A percentile compares a stretch with the other conserved stretches of the same genome.
These are phyloP conservation scores for Thraustotheca clavata DNA, from an alignment of 352 stramenopile genomes.

Conservation along the genomic window DNA sequence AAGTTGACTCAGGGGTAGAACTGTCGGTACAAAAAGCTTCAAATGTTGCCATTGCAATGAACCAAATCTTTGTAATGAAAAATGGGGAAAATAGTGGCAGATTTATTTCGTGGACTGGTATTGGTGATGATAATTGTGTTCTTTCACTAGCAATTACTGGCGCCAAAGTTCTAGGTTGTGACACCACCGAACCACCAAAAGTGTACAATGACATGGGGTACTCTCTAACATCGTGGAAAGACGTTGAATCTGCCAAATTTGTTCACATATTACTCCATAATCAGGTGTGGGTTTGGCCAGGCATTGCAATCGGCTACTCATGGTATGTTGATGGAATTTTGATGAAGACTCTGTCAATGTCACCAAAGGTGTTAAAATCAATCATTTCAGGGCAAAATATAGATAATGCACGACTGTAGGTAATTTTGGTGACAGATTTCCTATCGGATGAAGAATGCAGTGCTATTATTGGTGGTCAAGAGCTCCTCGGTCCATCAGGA, in stretches of 20 bases:
- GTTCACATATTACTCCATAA: conserved; percentile 14
- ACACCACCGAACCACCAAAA: background rate
- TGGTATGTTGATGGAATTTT: conserved; percentile 4
- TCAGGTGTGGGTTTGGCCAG: conserved; percentile 21
- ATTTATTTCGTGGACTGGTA: background rate
- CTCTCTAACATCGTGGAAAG: background rate
- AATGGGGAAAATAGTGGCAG: conserved; percentile 15
- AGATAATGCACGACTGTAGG: background rate
- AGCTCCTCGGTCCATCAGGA: conserved; percentile 2
- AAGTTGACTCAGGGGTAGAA: too few species aligned
- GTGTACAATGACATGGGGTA: conserved; percentile 13
- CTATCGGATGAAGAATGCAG: background rate
- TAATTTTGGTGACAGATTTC: conserved; percentile 13
- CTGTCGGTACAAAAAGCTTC: too few species aligned
- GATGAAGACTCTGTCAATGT: conserved; percentile 19
- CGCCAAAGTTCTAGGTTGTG: background rate
- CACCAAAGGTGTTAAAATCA: conserved; percentile 5
- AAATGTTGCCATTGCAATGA: too few species aligned
- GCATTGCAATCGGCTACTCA: conserved; percentile 8
- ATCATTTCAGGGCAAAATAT: background rate
- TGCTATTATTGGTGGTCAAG: conserved; percentile 2
- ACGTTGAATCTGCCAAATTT: background rate
- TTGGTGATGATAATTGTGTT: background rate
- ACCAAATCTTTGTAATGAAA: conserved; percentile 15
- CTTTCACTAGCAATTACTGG: background rate